Base-by-base conservation (phyloP, 345 rosid genomes). In the Sonneratia alba region DNA sequence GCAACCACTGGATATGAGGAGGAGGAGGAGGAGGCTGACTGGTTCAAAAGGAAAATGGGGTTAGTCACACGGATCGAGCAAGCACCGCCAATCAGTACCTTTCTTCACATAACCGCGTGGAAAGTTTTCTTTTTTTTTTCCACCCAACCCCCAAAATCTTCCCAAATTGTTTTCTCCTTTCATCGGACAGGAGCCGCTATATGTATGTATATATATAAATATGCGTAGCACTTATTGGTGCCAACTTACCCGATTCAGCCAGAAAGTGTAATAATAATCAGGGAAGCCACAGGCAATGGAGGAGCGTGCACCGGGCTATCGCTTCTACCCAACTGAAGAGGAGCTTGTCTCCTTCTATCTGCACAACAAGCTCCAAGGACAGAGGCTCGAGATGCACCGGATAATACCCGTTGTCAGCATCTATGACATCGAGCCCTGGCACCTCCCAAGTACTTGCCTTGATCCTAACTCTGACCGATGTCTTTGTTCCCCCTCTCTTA, bases 241-340 rank as follows among this genome's bases (percentile, higher is more conserved):
- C 36, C 36, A 10, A 21, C 24, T 9, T 24, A 7, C 34, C 9
- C 7, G 7, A 59, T 22, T 59, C 64, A 24, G 59, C 51, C 51
- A 47, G 51, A 47, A 47, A n/a, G n/a, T n/a, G n/a, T n/a, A n/a
- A n/a, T 27, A 1, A 62, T 62, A 8, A 9, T n/a, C 43, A 36
- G 43, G 43, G 32, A 32, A 61, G 16, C 67, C 63, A 32, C 40
- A 51, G 49, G 73, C 19, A 21, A 70, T 76, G 78, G 90, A 66
- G 38, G 87, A 88, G 36, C 71, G 72, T 14, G 51, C 72, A 1
- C 78, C 81, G 0, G 99, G 97, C 21, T 85, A 72, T 75, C 97
- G 97, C 37, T 95, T 95, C 81, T 95, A 79, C 77, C 99, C 99
- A 4, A 92, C 97, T 0, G 99, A 95, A 76, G 97, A 92, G 38